A percentile compares a stretch with the other conserved stretches of the same genome.
These are phyloP conservation scores for Cudoniella acicularis DNA, from an alignment of 495 filamentous ascomycete genomes.

Conservation along the genomic window DNA sequence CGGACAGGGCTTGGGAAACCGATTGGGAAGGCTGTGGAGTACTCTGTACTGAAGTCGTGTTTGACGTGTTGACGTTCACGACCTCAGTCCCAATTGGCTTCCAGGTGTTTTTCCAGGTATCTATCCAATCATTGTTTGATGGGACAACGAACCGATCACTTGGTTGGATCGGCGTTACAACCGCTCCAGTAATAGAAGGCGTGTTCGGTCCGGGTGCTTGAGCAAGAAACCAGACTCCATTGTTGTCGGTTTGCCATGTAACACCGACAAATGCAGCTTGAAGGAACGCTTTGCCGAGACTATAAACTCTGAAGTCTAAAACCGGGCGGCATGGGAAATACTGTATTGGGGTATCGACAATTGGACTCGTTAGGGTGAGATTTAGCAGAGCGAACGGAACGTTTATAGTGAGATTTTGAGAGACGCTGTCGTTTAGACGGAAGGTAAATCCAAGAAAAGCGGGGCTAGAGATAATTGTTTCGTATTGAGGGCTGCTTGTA, in stretches of 20 bases:
- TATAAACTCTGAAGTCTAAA: conserved; percentile 23
- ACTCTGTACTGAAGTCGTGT: conserved; percentile 11
- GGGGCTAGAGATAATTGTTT: conserved; percentile 31
- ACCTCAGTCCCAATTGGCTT: conserved; percentile 17
- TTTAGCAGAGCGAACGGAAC: conserved; percentile 45
- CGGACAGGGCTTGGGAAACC: no score
- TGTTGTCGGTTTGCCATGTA: conserved; percentile 35
- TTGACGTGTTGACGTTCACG: conserved; percentile 3
- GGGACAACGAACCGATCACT: conserved; percentile 22
- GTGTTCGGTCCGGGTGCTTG: conserved; percentile 48
- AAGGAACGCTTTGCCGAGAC: conserved; percentile 52
- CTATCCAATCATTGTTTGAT: conserved; percentile 31
- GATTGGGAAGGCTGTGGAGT: no score
- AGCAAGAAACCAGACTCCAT: conserved; percentile 43
- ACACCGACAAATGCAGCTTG: conserved; percentile 54
- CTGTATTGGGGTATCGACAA: conserved; percentile 35
- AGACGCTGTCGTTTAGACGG: conserved; percentile 19
- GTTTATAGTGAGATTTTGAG: conserved; percentile 39
- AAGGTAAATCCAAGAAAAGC: conserved; percentile 43
- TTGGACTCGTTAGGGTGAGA: conserved; percentile 40
- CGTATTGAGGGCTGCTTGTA: conserved; percentile 27
- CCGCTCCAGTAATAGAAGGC: conserved; percentile 5
- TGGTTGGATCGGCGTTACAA: conserved; percentile 18
- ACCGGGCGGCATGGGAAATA: conserved; percentile 43
- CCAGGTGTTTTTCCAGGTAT: conserved; percentile 38